These are phyloP conservation scores for Melanomma pulvis-pyrius DNA, from an alignment of 495 filamentous ascomycete genomes.

Conservation along the genomic window DNA sequence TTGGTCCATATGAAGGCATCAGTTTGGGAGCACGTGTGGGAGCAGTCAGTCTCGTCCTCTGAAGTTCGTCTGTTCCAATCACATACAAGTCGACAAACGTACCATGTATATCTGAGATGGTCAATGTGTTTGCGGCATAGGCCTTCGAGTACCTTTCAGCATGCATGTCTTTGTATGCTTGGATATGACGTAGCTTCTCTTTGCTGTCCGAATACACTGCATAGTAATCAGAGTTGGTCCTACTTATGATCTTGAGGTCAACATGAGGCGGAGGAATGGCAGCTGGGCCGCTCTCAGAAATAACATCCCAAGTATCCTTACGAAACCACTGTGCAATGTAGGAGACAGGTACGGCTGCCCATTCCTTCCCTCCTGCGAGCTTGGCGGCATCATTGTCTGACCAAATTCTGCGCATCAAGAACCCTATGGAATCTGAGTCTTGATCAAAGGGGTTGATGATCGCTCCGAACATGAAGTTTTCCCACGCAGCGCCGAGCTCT, in stretches of 20 bases:
- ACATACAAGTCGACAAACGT: background rate
- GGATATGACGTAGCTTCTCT: background rate
- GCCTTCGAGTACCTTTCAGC: background rate
- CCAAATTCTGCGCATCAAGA: conserved; percentile 29
- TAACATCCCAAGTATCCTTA: conserved; percentile 26
- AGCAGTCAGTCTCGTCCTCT: background rate
- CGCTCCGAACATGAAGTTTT: conserved; percentile 32
- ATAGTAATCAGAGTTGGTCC: background rate
- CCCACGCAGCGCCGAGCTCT: conserved; percentile 31
- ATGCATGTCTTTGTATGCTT: background rate
- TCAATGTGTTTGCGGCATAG: background rate
- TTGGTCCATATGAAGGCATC: background rate
- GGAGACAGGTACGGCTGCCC: conserved; percentile 16
- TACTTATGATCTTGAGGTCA: conserved; percentile 15
- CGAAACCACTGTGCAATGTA: conserved; percentile 35
- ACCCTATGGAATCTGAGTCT: background rate
- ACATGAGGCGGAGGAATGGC: conserved; percentile 16
- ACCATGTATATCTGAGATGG: background rate
- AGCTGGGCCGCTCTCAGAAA: conserved; percentile 18
- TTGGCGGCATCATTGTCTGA: conserved; percentile 4
- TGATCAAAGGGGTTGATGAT: conserved; percentile 33
- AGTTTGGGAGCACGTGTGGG: background rate
- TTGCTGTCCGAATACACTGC: background rate
- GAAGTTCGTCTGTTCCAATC: background rate
- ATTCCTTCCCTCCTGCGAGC: conserved; percentile 20